A percentile compares a stretch with the other conserved stretches of the same genome.
phyloP scores from a whole-genome alignment of 306 rosid species.

The Lagenaria siceraria region DNA sequence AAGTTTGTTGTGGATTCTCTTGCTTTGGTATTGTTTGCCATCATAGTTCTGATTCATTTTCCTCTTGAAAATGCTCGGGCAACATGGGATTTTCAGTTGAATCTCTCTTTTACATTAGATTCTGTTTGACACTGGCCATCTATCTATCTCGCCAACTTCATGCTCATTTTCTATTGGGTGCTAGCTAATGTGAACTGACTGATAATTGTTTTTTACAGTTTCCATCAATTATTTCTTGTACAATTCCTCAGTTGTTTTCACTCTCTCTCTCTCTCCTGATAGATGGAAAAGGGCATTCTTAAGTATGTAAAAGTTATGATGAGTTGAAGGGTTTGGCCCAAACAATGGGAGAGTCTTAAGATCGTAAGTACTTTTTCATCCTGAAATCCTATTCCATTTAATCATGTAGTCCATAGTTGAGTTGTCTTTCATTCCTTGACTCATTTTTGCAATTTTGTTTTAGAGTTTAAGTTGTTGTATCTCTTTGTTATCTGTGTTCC shows the following conservation, averaged over 20 bases:
- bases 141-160: not conserved
- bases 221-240: not conserved
- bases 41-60: not conserved
- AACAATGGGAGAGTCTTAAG: not conserved
- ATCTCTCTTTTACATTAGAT: not conserved
- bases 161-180: not conserved
- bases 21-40: not conserved
- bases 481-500: not conserved
- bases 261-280: not conserved
- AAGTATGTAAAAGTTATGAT: not conserved
- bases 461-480: not conserved
- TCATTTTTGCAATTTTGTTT: not conserved
- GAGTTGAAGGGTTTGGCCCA: not conserved
- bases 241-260: not conserved
- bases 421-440: not conserved
- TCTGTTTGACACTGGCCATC: not conserved
- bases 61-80: not conserved
- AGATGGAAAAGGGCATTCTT: not conserved
- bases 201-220: not conserved
- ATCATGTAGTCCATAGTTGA: not conserved
- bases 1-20: not conserved
- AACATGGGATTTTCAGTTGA: not conserved
- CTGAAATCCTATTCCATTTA: not conserved
- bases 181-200: not conserved
- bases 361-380: not conserved